phyloP scores from a whole-genome alignment of 2,329 filamentous ascomycete genomes.

The Chrysosporium keratinophilum region DNA sequence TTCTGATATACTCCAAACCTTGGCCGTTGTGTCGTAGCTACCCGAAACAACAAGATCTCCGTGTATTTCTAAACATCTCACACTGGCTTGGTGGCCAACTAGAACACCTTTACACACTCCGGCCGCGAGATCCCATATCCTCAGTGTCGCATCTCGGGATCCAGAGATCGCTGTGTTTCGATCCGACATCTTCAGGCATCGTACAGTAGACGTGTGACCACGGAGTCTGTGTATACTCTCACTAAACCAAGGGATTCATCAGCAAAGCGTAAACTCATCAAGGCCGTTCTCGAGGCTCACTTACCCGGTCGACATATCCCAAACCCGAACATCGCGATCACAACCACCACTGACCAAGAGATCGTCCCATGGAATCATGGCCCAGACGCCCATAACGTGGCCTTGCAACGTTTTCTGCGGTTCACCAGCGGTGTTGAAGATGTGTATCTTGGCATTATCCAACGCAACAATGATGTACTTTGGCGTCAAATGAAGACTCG shows the following conservation, averaged over 20 bases:
- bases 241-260: slow-evolving; percentile 35
- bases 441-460: slow-evolving; percentile 97
- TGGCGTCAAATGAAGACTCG: slow-evolving; percentile 81
- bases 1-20: slow-evolving; percentile 96
- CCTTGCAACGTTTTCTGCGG: slow-evolving; percentile 82
- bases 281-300: slow-evolving; percentile 8
- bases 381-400: slow-evolving; percentile 99
- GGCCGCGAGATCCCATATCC: slow-evolving; percentile 94
- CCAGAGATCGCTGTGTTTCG: slow-evolving; percentile 89
- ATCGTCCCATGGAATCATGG: slow-evolving; percentile 97
- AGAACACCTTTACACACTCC: slow-evolving; percentile 90
- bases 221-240: slow-evolving; percentile 70
- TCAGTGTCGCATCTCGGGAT: slow-evolving; percentile 83
- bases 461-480: slow-evolving; percentile 97
- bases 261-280: not conserved
- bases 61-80: slow-evolving; percentile 89
- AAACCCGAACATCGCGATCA: slow-evolving; percentile 91
- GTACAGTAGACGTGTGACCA: slow-evolving; percentile 91
- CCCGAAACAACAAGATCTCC: slow-evolving; percentile 96
- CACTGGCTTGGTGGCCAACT: slow-evolving; percentile 98
- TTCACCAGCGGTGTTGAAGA: slow-evolving; percentile 86
- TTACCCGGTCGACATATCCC: slow-evolving; percentile 89
- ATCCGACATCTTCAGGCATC: slow-evolving; percentile 96
- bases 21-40: slow-evolving; percentile 92
- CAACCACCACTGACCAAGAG: slow-evolving; percentile 91